phyloP scores from a whole-genome alignment of 495 filamentous ascomycete species.

The Diplogelasinospora grovesii region DNA sequence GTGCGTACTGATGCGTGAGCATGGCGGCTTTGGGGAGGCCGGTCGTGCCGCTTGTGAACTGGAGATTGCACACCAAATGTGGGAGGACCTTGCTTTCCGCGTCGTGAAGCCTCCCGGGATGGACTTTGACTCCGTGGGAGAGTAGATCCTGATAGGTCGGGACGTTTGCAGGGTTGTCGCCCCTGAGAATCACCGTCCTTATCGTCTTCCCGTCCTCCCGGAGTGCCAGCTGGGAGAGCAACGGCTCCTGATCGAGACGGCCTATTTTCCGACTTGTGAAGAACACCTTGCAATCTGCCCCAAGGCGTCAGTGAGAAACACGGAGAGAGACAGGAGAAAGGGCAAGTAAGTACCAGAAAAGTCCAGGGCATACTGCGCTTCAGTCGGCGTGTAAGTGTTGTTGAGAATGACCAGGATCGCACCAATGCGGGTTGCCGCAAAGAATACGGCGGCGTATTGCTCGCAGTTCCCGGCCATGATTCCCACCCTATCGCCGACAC shows the following conservation, averaged over 20 bases:
- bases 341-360: constrained; percentile 59
- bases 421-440: constrained; percentile 59
- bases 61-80: constrained; percentile 60
- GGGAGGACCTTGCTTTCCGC: constrained; percentile 43
- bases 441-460: constrained; percentile 62
- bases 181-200: constrained; percentile 51
- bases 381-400: constrained; percentile 62
- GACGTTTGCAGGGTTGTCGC: constrained; percentile 42
- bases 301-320: too few relatives aligned
- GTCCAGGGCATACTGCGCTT: constrained; percentile 56
- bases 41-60: constrained; percentile 67
- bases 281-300: constrained; percentile 52
- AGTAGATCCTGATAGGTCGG: constrained; percentile 47
- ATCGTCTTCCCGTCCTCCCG: constrained; percentile 24
- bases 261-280: constrained; percentile 60
- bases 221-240: constrained; percentile 45
- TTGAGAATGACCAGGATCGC: constrained; percentile 63
- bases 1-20: constrained; percentile 63
- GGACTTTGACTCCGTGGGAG: constrained; percentile 36
- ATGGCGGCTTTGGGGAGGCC: constrained; percentile 69
- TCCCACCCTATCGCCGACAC: constrained; percentile 57
- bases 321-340: too few relatives aligned
- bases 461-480: constrained; percentile 70
- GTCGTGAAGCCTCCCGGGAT: constrained; percentile 23
- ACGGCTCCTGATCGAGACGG: constrained; percentile 45